phyloP scores from a whole-genome alignment of 257 asterid genomes.

The Dorcoceras hygrometricum region DNA sequence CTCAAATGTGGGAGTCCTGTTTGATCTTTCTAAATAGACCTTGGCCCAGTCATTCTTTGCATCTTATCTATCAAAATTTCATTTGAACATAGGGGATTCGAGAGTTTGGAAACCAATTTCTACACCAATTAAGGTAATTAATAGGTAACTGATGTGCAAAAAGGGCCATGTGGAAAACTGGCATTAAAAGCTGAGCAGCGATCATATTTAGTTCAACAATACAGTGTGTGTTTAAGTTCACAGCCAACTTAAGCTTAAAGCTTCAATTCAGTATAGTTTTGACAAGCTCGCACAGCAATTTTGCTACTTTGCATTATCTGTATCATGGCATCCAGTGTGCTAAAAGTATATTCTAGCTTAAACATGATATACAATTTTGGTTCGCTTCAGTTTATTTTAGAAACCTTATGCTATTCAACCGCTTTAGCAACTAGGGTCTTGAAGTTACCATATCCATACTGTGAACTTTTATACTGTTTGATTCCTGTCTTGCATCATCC shows the following conservation, averaged over 20 bases:
- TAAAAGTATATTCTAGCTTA: too few relatives aligned
- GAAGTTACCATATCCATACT: neutral
- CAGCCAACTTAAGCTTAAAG: neutral
- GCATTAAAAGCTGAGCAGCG: neutral
- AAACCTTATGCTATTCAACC: neutral
- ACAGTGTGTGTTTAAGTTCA: neutral
- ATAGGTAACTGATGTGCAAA: neutral
- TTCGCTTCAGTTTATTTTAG: neutral
- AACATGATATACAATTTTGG: neutral
- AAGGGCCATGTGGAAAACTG: neutral
- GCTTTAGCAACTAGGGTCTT: conserved; percentile 12
- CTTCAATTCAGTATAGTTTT: neutral
- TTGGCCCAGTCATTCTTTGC: neutral
- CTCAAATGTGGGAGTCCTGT: neutral
- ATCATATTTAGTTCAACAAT: neutral
- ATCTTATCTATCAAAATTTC: neutral
- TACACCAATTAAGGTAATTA: neutral
- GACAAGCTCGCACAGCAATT: neutral
- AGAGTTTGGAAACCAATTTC: neutral
- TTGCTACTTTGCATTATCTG: neutral
- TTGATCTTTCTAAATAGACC: neutral
- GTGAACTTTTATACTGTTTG: neutral
- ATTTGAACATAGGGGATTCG: too few relatives aligned
- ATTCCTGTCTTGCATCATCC: neutral
- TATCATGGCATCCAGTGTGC: neutral